Base-by-base conservation (phyloP, 2,329 filamentous ascomycete species). In the Trichoderma citrinoviride region DNA sequence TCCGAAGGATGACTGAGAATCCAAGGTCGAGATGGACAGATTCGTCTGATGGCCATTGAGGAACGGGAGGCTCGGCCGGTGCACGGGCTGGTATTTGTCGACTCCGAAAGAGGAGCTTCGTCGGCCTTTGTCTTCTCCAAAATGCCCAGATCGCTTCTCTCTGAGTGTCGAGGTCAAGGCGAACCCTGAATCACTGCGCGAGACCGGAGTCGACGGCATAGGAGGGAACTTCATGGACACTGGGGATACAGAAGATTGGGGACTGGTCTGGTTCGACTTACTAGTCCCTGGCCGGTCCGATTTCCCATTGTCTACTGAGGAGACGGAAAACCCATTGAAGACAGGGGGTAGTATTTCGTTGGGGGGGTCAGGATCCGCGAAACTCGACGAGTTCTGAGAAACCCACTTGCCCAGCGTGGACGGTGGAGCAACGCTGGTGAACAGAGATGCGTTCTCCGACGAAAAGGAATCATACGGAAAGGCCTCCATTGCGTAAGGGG, bases 81-180 rank as follows among this genome's bases (percentile, higher is more conserved):
- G 85, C 21, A 89, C 77, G 5, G 58, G 86, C 43, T 83, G 83
- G 69, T 88, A 84, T 74, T 87, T 88, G 70, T 92, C 91, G 73
- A 93, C 82, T 33, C 90, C 91, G 77, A 97, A 96, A 1, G 93
- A 96, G n/a, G 93, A 96, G 79, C 93, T 97, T 69, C 94, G 87
- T 66, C 93, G 87, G n/a, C 90, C 90, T 69, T 84, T 80, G 68
- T 90, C 87, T 72, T 95, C 91, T n/a, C 76, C 76, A 70, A 98
- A 97, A 75, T 97, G 92, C 1, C 91, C 93, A 3, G 95, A 98
- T 58, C 94, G 87, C 80, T 98, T 99, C 78, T 98, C 95, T 37
- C 93, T 88, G 65, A 99, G 81, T 5, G 92, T 96, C 19, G 91
- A 87, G 68, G 93, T 89, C 64, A 97, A 81, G 41, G 92, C 91